phyloP scores from a whole-genome alignment of 345 rosid species.

The Bruguiera sexangula region DNA sequence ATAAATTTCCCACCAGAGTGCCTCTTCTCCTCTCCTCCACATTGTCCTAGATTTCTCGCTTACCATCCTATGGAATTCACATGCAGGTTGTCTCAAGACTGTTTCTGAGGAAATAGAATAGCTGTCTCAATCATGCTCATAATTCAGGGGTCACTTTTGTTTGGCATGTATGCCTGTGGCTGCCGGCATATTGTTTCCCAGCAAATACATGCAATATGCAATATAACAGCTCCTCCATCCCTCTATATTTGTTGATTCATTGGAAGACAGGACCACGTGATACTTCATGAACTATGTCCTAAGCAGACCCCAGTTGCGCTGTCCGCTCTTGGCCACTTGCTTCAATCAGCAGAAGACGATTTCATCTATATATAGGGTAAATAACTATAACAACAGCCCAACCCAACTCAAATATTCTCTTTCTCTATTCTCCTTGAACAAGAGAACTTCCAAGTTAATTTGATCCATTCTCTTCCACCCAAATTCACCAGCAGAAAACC shows the following conservation, averaged over 20 bases:
- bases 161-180: slow-evolving; percentile 12
- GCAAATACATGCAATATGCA: background rate
- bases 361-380: background rate
- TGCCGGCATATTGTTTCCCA: background rate
- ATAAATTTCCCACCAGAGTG: no score
- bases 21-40: no score
- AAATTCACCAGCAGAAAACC: background rate
- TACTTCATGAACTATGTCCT: background rate
- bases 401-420: background rate
- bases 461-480: background rate
- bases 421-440: background rate
- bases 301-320: background rate
- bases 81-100: no score
- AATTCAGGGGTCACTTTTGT: slow-evolving; percentile 5
- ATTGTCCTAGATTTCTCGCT: no score
- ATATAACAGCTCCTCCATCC: background rate
- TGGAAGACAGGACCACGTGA: background rate
- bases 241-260: background rate
- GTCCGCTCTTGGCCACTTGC: background rate
- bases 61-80: no score
- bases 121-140: no score
- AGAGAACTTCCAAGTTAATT: background rate
- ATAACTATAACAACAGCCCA: background rate
- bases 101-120: no score
- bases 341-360: background rate